Base-by-base conservation (phyloP, 176 grass and related monocot species). In the Poa annua region DNA sequence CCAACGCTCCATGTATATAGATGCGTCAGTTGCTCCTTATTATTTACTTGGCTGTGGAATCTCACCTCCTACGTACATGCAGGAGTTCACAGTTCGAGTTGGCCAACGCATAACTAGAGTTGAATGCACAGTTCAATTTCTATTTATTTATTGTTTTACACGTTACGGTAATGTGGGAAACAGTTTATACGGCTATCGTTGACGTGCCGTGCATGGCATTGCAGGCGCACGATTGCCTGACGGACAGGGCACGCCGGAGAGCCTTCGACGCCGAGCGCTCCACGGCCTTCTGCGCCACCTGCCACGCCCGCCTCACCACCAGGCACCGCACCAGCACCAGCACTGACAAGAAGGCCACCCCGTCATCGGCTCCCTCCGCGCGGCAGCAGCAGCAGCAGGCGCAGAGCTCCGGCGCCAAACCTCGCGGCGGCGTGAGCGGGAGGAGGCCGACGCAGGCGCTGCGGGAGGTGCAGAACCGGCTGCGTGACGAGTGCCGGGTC, bases 141-240 rank as follows among this genome's bases (percentile, higher is more conserved):
- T 42, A 47, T 11, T 47, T 12, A 47, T 3, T 47, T 47, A 47
- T 47, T 47, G 22, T n/a, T n/a, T n/a, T 42, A 21, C 20, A 7
- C 10, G 4, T 69, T 3, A 5, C 19, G 19, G 38, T 71, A 42
- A 57, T 57, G 8, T 60, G 44, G 2, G 10, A 6, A 10, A 9
- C 11, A 1, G 29, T 16, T 60, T 25, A 25, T 56, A 21, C 20
- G 9, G 8, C 19, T 3, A 57, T n/a, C n/a, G 59, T 19, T 66
- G 7, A 66, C 32, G 13, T 64, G 25, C 25, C 13, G 33, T 47
- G 8, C 14, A 24, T 61, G 10, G 56, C 16, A 16, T 32, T 56
- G 81, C 81, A 98, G 96, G 96, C 96, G 70, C 87, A 92, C 44
- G 87, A 81, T 68, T 96, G 93, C 81, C 78, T 99, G 39, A 87